phyloP scores from a whole-genome alignment of 2,329 filamentous ascomycete species.

The Colletotrichum sp. region DNA sequence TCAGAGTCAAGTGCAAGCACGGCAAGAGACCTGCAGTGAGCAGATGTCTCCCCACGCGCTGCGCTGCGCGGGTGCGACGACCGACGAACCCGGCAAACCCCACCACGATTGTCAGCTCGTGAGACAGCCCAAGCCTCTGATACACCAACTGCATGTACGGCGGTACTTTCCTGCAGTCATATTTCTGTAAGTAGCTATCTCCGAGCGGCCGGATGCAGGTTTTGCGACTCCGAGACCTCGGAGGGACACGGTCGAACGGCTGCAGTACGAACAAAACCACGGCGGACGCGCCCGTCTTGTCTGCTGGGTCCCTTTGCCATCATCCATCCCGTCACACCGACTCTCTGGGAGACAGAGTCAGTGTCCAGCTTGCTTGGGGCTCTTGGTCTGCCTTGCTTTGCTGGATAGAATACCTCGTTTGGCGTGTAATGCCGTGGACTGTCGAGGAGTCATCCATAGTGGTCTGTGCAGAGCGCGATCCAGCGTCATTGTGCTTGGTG shows the following conservation, averaged over 20 bases:
- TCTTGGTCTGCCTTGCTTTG: neutral
- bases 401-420: neutral
- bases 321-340: constrained; percentile 1
- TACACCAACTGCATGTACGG: constrained; percentile 13
- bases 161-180: constrained; percentile 12
- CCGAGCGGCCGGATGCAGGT: constrained; percentile 22
- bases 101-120: constrained; percentile 15
- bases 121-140: constrained; percentile 19
- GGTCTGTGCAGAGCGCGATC: neutral
- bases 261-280: neutral
- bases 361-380: neutral
- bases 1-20: neutral
- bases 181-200: constrained; percentile 21
- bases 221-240: constrained; percentile 15
- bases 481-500: neutral
- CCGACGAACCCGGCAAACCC: constrained; percentile 11
- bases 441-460: neutral
- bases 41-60: neutral
- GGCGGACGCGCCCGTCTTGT: neutral
- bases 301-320: neutral
- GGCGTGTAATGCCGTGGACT: neutral
- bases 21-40: neutral
- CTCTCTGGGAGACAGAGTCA: neutral
- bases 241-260: constrained; percentile 1
- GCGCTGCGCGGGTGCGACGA: neutral